Percentiles rank a stretch among this genome's conserved stretches.
Conservation (phyloP, 768 basidiomycete genomes). For the Suillus tomentosus region DNA sequence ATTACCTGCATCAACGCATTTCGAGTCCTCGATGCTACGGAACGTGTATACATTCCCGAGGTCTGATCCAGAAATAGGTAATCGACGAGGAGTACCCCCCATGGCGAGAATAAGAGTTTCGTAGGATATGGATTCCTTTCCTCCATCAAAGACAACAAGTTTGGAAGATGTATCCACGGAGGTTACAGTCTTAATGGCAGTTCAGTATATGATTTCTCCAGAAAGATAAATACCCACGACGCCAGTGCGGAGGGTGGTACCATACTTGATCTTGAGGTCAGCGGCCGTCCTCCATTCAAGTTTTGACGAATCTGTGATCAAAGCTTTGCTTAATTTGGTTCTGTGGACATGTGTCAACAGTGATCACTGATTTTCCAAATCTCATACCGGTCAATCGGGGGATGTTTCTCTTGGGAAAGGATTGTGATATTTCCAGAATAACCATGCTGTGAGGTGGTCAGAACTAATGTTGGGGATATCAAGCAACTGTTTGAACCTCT, state of each 20-base stretch:
- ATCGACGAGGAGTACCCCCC: constrained; percentile 70
- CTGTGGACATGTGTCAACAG: constrained; percentile 37
- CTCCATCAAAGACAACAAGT: constrained; percentile 59
- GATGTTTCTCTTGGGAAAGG: constrained; percentile 74
- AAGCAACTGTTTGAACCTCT: constrained; percentile 51
- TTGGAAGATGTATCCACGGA: constrained; percentile 64
- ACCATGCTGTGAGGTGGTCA: constrained; percentile 55
- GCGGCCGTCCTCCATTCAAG: constrained; percentile 71
- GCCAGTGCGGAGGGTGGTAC: constrained; percentile 62
- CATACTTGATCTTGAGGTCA: constrained; percentile 76
- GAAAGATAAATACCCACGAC: constrained; percentile 41
- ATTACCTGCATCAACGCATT: constrained; percentile 70
- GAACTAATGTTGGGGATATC: neutral
- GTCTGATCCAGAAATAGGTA: constrained; percentile 76
- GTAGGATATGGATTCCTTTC: constrained; percentile 64
- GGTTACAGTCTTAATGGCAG: constrained; percentile 57
- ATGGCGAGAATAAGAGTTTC: constrained; percentile 80
- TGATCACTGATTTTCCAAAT: neutral
- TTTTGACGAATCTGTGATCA: constrained; percentile 77
- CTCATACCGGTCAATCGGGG: constrained; percentile 79
- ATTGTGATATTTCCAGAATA: constrained; percentile 78
- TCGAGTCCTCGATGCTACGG: constrained; percentile 67
- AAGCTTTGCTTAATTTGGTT: constrained; percentile 87
- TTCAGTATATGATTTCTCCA: constrained; percentile 10
- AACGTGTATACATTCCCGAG: constrained; percentile 79